Evolutionary conservation across 2,329 filamentous ascomycete genomes (phyloP).

Genomic region (Alternaria triticimaculans): DNA sequence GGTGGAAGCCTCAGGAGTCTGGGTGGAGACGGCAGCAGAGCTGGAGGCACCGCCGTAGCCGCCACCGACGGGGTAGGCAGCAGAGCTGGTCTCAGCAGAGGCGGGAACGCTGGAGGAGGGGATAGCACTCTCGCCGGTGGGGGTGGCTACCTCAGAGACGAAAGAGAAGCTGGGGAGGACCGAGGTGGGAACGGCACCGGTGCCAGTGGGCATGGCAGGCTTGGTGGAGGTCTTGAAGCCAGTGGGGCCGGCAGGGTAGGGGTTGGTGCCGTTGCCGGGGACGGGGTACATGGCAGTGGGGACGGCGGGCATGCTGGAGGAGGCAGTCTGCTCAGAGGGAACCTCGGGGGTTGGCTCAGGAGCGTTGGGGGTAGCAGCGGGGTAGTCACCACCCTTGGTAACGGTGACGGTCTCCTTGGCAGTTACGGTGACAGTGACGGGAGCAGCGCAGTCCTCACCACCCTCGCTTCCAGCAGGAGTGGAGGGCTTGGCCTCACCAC

Average conservation of each 20-base stretch:
- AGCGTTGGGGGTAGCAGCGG: conserved; percentile 11
- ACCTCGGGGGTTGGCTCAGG: conserved; percentile 12
- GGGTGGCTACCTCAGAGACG: conserved; percentile 31
- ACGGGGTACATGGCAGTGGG: conserved; percentile 34
- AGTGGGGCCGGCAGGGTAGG: conserved; percentile 35
- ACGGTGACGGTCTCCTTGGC: conserved; percentile 49
- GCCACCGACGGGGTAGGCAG: conserved; percentile 24
- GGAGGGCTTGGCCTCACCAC: conserved; percentile 3
- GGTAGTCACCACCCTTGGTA: conserved; percentile 29
- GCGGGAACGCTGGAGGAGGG: conserved; percentile 18
- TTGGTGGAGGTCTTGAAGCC: conserved; percentile 43
- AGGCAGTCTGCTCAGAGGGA: conserved; percentile 15
- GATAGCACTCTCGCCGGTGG: conserved; percentile 13
- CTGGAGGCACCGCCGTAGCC: conserved; percentile 14
- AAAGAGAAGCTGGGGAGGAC: conserved; percentile 32
- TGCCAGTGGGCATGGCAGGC: conserved; percentile 27
- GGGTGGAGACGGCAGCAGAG: conserved; percentile 16
- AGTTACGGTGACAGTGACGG: conserved; percentile 48
- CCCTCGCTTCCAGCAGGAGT: conserved; percentile 10
- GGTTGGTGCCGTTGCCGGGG: conserved; percentile 36
- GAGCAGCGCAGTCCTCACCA: conserved; percentile 39
- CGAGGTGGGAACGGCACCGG: conserved; percentile 24
- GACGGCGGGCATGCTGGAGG: conserved; percentile 17
- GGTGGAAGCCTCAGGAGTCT: conserved; percentile 9
- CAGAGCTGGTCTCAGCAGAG: conserved; percentile 17